A percentile compares a stretch with the other conserved stretches of the same genome.
Conservation (phyloP, 148 eudicot genomes). For the Beta vulgaris region DNA sequence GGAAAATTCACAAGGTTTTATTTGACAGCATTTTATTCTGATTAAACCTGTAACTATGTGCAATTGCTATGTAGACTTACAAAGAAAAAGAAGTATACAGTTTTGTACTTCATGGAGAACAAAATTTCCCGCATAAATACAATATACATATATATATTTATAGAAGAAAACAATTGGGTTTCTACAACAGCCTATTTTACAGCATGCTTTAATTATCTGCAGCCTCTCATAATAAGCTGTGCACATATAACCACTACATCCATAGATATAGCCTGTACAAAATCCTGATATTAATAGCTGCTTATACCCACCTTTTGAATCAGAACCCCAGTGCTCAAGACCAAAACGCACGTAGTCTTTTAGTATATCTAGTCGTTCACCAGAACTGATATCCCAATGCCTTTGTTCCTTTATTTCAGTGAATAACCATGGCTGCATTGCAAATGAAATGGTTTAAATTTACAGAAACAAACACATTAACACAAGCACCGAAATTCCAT, state of each 20-base stretch:
- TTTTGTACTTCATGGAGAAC: not conserved
- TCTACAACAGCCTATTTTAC: not conserved
- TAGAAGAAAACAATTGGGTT: not conserved
- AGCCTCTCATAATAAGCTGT: not conserved
- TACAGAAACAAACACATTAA: not conserved
- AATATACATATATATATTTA: too few species aligned
- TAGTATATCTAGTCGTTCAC: conserved; percentile 75
- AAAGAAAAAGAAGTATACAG: too few species aligned
- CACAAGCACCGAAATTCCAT: not conserved
- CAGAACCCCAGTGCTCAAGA: conserved; percentile 99
- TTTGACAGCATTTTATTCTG: not conserved
- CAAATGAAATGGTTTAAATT: not conserved
- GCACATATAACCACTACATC: not conserved
- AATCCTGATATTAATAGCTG: not conserved
- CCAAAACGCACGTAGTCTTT: conserved; percentile 91
- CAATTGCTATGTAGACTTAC: too few species aligned
- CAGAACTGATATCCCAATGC: conserved; percentile 92
- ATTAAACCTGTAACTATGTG: not conserved
- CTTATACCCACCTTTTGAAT: conserved; percentile 68
- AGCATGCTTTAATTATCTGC: not conserved
- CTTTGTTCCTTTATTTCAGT: conserved; percentile 98
- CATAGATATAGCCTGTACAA: not conserved
- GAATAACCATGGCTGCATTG: conserved; percentile 92
- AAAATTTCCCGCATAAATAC: not conserved
- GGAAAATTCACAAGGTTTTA: conserved; percentile 9